Base-by-base conservation (phyloP, 2,329 filamentous ascomycete genomes). In the Neonectria ditissima region DNA sequence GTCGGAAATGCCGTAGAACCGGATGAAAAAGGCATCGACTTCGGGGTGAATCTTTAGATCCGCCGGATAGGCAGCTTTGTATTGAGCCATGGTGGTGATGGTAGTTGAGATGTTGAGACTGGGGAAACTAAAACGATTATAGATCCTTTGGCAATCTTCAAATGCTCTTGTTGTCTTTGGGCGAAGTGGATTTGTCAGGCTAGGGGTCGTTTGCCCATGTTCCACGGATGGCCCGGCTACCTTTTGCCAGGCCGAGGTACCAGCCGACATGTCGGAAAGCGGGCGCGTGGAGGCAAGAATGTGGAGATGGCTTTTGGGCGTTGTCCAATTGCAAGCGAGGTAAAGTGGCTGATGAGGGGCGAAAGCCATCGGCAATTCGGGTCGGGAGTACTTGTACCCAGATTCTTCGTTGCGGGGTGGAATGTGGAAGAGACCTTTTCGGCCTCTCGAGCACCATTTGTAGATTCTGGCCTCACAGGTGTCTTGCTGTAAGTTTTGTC, bases 1-100 rank as follows among this genome's bases (percentile, higher is more conserved):
- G 53, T 79, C 77, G 2, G 76, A 77, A 24, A 72, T 63, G 11
- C 57, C 57, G 63, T 75, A 79, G 61, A 79, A 79, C 69, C 57
- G 61, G 24, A 53, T 30, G 24, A 78, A 73, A 59, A 77, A 78
- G 13, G 58, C 37, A 16, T 71, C 65, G 22, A 74, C 69, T 14
- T 66, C 67, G 0, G 68, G 62, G 50, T 72, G 61, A 30, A 74
- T 69, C 32, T 18, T 41, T 34, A 62, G 10, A 16, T 34, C 58
- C 11, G 47, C 22, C 6, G 62, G 62, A 22, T 54, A 55, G 10
- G 41, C 37, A n/a, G 58, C 37, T 16, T 47, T 47, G 53, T 62
- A 62, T 34, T 45, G 44, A 28, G 60, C 13, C 60, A 62, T 62
- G 11, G 59, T 22, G 10, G 2, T 11, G 7, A 14, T 14, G 13